Base-by-base conservation (phyloP, 371 early-diverging fungal genomes). In the Saksenaea vasiformis region DNA sequence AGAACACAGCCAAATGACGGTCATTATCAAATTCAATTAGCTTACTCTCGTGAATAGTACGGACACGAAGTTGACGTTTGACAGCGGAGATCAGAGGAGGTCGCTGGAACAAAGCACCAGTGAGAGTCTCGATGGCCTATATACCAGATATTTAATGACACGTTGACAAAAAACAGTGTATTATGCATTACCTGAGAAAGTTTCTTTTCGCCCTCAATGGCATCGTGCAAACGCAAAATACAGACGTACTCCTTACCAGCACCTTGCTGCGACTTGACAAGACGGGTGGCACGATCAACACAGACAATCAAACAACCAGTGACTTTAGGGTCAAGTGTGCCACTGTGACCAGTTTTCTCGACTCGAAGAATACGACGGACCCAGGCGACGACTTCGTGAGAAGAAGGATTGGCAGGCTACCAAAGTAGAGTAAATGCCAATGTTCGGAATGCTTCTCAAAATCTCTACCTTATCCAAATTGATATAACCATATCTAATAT, bases 301-400 rank as follows among this genome's bases (percentile, higher is more conserved):
- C 99, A 99, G 26, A 99, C 98, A 71, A 98, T 98, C 80, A 99
- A 84, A 74, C 98, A 98, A 37, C 99, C 99, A 38, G 99, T 99
- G 47, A 99, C 99, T 81, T 99, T 98, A 67, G 99, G 99, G 85
- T 99, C 99, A 11, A 99, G 90, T 13, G 99, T 99, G 64, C 99
- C 99, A 74, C 91, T 89, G 88, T 99, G 99, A 51, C 99, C 99
- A 37, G 99, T 99, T 85, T 99, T 99, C 71, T 99, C 99, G 47
- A 95, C 97, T 61, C 95, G 90, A 58, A 99, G 90, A 65, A 99
- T 99, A 67, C 98, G 93, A 62, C 98, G 94, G 65, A 99, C 95
- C 99, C 99, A 99, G 58, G 99, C 99, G 51, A 99, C 99, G 51
- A 99, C 99, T 86, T 99, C 99, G 87, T 99, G 99, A 41, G 99